Conservation (phyloP, 1,284 basidiomycete genomes). For the Ustilago vetiveriae region DNA sequence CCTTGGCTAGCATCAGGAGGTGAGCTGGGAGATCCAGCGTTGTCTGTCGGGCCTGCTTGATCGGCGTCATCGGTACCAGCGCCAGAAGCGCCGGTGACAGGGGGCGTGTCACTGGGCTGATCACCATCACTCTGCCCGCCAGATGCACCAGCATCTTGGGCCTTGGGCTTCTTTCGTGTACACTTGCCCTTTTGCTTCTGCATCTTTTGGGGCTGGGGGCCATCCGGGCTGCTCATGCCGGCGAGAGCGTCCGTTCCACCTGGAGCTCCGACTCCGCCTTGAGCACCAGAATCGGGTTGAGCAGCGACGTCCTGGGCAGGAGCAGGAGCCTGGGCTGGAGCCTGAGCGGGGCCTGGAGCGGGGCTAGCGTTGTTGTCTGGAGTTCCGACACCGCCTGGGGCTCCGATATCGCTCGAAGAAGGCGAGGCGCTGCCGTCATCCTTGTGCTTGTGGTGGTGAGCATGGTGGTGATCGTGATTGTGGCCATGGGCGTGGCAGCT, state of each 20-base stretch:
- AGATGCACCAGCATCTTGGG: not conserved
- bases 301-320: too few species aligned
- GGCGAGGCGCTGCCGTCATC: not conserved
- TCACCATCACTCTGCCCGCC: not conserved
- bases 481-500: too few species aligned
- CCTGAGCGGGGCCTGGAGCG: too few species aligned
- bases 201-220: conserved; percentile 7
- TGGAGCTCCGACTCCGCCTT: too few species aligned
- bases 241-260: too few species aligned
- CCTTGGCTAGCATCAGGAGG: not conserved
- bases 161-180: conserved; percentile 10
- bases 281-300: too few species aligned
- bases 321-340: too few species aligned
- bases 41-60: too few species aligned
- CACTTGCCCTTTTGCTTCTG: conserved; percentile 28
- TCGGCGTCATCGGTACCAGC: not conserved
- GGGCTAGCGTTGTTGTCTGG: too few species aligned
- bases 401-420: not conserved
- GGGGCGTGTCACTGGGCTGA: not conserved
- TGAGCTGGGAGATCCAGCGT: not conserved
- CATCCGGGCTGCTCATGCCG: too few species aligned
- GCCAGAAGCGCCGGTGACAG: not conserved
- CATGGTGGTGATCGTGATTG: too few species aligned
- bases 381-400: too few species aligned
- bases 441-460: conserved; percentile 4